phyloP scores from a whole-genome alignment of 176 grass and related monocot species.

The Cenchrus fungigraminus region DNA sequence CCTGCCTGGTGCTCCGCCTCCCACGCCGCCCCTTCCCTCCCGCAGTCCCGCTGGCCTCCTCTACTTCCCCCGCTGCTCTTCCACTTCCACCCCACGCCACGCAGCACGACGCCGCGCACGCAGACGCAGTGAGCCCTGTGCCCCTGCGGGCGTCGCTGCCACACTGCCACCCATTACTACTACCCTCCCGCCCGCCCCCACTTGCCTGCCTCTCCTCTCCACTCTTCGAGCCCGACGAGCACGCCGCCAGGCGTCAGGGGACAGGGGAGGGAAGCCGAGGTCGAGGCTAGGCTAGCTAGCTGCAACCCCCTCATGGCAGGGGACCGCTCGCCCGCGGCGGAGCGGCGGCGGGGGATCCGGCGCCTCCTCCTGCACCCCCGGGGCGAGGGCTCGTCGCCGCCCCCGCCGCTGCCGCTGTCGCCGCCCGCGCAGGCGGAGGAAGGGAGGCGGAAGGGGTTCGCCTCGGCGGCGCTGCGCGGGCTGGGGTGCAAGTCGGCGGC shows the following conservation, averaged over 20 bases:
- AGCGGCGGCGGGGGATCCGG: constrained; percentile 58
- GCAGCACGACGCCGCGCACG: neutral
- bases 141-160: constrained; percentile 2
- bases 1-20: neutral
- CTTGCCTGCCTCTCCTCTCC: neutral
- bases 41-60: neutral
- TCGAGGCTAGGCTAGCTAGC: neutral
- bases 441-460: constrained; percentile 60
- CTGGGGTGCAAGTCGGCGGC: constrained; percentile 72
- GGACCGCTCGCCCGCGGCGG: constrained; percentile 45
- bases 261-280: neutral
- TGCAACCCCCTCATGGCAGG: constrained; percentile 15
- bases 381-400: constrained; percentile 33
- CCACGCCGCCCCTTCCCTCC: no score
- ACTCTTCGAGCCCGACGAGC: neutral
- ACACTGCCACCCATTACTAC: constrained; percentile 45
- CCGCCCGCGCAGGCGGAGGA: neutral
- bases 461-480: constrained; percentile 69
- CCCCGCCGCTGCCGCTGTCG: neutral
- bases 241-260: neutral
- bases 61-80: neutral
- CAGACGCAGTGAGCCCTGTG: neutral
- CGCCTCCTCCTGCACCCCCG: constrained; percentile 42
- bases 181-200: neutral
- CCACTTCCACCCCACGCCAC: neutral